Evolutionary conservation across 371 early-diverging fungal species (phyloP), one percentile per base, ranked within the genome.

Genomic region (Racocetra persica): DNA sequence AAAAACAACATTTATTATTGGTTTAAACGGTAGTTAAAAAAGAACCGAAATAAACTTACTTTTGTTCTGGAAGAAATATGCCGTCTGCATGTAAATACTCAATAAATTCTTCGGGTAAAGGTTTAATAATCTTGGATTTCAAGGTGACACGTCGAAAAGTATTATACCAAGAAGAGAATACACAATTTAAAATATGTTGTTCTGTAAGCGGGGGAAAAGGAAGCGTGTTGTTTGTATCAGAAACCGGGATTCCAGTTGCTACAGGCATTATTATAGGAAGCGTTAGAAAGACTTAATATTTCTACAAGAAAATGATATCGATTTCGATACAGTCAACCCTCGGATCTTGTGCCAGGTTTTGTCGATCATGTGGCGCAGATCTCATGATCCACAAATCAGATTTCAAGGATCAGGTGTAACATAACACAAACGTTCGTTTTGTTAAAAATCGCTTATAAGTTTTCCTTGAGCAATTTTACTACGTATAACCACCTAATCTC

Each of bases 61-160:
- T 90, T 60, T 91, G 87, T 0, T 89, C 89, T 0, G 97, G 96
- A 54, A 97, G 85, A 80, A 91, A 92, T 16, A 98, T 89, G 4
- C 95, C 93, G 81, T 98, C 98, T 4, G 93, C 91, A 75, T 92
- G 87, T 65, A 98, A 85, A 75, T 97, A 98, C 10, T 91, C 88
- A 22, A 97, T 80, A 84, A 97, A 97, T 6, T 88, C 92, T n/a
- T 83, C 83, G 0, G 93, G 89, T 26, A 97, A 88, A 5, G 92
- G 91, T 38, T 82, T 83, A 62, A 95, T 86, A 65, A 94, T 84
- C 60, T 85, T 88, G 8, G 94, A 92, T 80, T 92, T 91, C 80
- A 96, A 90, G 0, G 95, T 91, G 32, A 86, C 81, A 16, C 83
- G 36, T 24, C 88, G 85, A 76, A 95, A 94, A 32, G 59, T 81